These are phyloP conservation scores for Entomortierella parvispora DNA, from an alignment of 192 early-diverging fungal genomes.

Conservation along the genomic window DNA sequence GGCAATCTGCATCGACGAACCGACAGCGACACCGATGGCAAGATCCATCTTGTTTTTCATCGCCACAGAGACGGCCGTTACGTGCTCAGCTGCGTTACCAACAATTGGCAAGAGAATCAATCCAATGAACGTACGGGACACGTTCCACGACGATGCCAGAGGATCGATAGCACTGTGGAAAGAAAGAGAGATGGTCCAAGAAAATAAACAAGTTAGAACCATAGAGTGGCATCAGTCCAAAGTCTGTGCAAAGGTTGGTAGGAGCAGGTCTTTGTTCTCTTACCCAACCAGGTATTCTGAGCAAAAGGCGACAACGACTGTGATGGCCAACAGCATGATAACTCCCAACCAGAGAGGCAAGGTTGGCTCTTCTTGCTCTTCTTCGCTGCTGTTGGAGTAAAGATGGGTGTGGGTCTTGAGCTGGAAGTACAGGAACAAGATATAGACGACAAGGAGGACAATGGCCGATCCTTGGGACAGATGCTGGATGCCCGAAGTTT, in stretches of 20 bases:
- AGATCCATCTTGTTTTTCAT: constrained; percentile 94
- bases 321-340: constrained; percentile 66
- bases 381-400: constrained; percentile 58
- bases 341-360: constrained; percentile 55
- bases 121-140: constrained; percentile 89
- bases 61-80: constrained; percentile 83
- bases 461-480: constrained; percentile 77
- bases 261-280: no score
- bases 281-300: constrained; percentile 88
- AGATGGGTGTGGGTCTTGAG: constrained; percentile 80
- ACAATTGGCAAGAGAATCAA: constrained; percentile 92
- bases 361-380: constrained; percentile 71
- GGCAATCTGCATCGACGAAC: constrained; percentile 92
- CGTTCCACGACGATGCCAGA: constrained; percentile 73
- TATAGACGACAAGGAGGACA: constrained; percentile 74
- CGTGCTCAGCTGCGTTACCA: constrained; percentile 90
- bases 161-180: constrained; percentile 71
- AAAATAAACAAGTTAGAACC: no score
- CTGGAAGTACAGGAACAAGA: constrained; percentile 75
- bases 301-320: constrained; percentile 79
- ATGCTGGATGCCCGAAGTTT: constrained; percentile 57
- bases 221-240: no score
- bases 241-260: no score
- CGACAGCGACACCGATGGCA: constrained; percentile 88
- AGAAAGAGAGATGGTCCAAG: no score